Base-by-base conservation (phyloP, 768 basidiomycete genomes). In the Tulasnella sp. region DNA sequence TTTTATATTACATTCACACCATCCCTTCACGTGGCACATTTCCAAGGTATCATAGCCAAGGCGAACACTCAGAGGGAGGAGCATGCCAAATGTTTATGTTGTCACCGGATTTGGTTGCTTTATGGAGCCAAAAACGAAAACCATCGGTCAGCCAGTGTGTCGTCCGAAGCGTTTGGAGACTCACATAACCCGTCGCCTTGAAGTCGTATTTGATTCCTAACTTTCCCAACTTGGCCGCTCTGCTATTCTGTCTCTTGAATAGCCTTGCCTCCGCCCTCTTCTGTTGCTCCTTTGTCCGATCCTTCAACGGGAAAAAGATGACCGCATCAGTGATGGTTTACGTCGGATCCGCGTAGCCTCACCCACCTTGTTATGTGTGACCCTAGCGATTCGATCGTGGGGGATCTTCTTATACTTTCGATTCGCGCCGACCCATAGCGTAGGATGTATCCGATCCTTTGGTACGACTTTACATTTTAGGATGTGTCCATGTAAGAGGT, bases 391-490 rank as follows among this genome's bases (percentile, higher is more conserved):
- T 51, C 85, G 82, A 55, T 82, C 84, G 17, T 72, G 73, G 0
- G 96, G 94, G 10, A 97, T 79, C 3, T 73, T 71, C 64, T 84
- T 77, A 84, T 86, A 98, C 70, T 90, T 93, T 65, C 86, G 81
- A 74, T 97, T 96, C 19, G 94, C 90, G n/a, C 96, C 95, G 10
- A 94, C 76, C 96, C 96, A 99, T 1, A 98, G 73, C 68, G 95
- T 83, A 11, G 93, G 88, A 70, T 98, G 95, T 1, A 98, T 82
- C 62, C 94, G 72, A 24, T 94, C 90, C 65, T 83, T 83, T 42
- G 96, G 91, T 61, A 98, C 82, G 53, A 93, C 71, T 72, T 89
- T 87, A 76, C 95, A 98, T 45, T 80, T 82, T 58, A 99, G 78
- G 64, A 99, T 86, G 69, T 96, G 95, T 5, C 95, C 94, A 78